These are phyloP conservation scores for Boletus rubescentipes DNA, from an alignment of 768 basidiomycete species.

Conservation along the genomic window DNA sequence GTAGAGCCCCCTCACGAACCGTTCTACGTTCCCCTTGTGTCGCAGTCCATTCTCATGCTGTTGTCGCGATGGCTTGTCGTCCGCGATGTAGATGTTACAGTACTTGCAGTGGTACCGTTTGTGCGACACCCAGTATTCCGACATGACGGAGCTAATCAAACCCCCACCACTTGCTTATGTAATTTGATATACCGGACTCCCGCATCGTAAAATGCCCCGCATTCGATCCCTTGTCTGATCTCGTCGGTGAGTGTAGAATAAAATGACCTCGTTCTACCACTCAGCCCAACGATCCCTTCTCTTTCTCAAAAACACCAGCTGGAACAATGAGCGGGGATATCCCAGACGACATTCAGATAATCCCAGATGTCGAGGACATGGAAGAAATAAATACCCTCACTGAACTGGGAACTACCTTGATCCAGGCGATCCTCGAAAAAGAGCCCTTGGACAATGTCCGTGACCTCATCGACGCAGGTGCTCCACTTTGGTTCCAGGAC, in stretches of 20 bases:
- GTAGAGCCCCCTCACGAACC: slow-evolving; percentile 90
- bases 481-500: slow-evolving; percentile 90
- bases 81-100: slow-evolving; percentile 95
- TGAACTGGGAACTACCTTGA: slow-evolving; percentile 57
- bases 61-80: slow-evolving; percentile 88
- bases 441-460: slow-evolving; percentile 46
- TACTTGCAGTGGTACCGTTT: slow-evolving; percentile 96
- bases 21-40: slow-evolving; percentile 92
- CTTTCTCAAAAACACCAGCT: neutral
- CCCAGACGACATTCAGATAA: slow-evolving; percentile 4
- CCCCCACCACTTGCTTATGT: slow-evolving; percentile 10
- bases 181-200: neutral
- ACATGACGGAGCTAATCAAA: slow-evolving; percentile 48
- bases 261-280: neutral
- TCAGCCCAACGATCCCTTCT: neutral
- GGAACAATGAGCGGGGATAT: slow-evolving; percentile 14
- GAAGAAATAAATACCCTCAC: slow-evolving; percentile 47
- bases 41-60: slow-evolving; percentile 93
- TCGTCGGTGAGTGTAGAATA: slow-evolving; percentile 1
- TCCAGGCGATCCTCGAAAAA: slow-evolving; percentile 54
- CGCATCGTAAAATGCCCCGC: too few relatives aligned
- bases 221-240: neutral
- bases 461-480: slow-evolving; percentile 57
- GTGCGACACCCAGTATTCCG: slow-evolving; percentile 90
- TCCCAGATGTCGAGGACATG: slow-evolving; percentile 29